Evolutionary conservation across 2,329 filamentous ascomycete species (phyloP).

Genomic region (Graphilbum fragrans): DNA sequence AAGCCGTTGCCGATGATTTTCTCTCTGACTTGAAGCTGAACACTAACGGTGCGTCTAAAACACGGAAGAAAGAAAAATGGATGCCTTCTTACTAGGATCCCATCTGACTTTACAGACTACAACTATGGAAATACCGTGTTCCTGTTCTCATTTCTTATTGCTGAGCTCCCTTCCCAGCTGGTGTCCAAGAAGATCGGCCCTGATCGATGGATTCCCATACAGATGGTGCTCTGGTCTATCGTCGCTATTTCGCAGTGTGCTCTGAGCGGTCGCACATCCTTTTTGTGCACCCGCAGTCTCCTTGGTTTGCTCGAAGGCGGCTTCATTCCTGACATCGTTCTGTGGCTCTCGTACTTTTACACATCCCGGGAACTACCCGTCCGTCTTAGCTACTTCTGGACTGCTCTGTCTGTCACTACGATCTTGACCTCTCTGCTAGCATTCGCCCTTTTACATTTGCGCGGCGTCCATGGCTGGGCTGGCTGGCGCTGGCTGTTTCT

Average conservation of each 20-base stretch:
- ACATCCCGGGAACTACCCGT: constrained; percentile 19
- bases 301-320: constrained; percentile 21
- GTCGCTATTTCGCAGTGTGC: constrained; percentile 20
- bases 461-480: constrained; percentile 17
- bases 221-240: constrained; percentile 22
- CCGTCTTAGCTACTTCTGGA: constrained; percentile 22
- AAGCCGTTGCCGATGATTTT: constrained; percentile 23
- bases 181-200: constrained; percentile 37
- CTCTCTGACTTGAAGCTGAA: constrained; percentile 17
- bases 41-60: constrained; percentile 18
- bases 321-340: constrained; percentile 21
- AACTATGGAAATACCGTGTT: constrained; percentile 46
- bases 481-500: constrained; percentile 36
- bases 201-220: constrained; percentile 23
- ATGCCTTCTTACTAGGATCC: background rate
- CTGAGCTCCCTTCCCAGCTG: constrained; percentile 50
- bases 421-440: constrained; percentile 21
- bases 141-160: constrained; percentile 37
- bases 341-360: constrained; percentile 23
- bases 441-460: constrained; percentile 20
- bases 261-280: constrained; percentile 16
- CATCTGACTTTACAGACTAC: constrained; percentile 22
- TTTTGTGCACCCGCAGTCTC: constrained; percentile 18
- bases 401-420: constrained; percentile 16
- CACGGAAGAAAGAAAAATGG: background rate